Conservation (phyloP, 805 yeast species). For the Pichia californica region DNA sequence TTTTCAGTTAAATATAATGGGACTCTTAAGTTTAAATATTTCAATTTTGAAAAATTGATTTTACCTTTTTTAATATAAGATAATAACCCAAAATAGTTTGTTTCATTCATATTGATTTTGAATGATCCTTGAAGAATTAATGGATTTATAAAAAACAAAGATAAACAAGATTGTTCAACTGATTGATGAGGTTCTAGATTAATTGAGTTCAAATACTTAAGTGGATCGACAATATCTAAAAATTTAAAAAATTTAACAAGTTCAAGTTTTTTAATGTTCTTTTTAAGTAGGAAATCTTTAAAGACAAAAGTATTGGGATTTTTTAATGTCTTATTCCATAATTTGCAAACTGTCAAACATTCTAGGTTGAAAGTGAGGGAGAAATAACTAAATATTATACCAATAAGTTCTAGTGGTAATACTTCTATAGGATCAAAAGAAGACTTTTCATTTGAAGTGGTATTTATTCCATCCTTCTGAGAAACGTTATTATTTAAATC, state of each 20-base stretch:
- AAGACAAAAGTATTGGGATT: conserved; percentile 11
- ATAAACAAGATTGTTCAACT: neutral
- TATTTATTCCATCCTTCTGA: neutral
- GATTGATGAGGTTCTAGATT: conserved; percentile 1
- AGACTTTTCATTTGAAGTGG: neutral
- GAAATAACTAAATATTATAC: conserved; percentile 10
- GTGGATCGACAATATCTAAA: conserved; percentile 6
- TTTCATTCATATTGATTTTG: neutral
- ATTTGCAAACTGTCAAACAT: conserved; percentile 14
- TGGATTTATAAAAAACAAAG: neutral
- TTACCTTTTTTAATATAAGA: neutral
- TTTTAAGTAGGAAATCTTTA: conserved; percentile 10
- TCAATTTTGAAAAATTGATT: neutral
- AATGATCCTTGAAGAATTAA: neutral
- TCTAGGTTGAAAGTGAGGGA: conserved; percentile 14
- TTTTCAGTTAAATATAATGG: neutral
- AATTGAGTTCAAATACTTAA: neutral
- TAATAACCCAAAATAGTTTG: neutral
- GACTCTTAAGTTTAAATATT: neutral
- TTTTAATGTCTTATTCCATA: conserved; percentile 15
- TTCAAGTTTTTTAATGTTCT: conserved; percentile 1
- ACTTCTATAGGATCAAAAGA: conserved; percentile 18
- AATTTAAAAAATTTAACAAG: conserved; percentile 15
- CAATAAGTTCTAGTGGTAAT: conserved; percentile 24
- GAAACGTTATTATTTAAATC: neutral